A percentile compares a stretch with the other conserved stretches of the same genome.
Evolutionary conservation across 2,329 filamentous ascomycete genomes (phyloP).

Genomic region (Sordariomycetes sp.): DNA sequence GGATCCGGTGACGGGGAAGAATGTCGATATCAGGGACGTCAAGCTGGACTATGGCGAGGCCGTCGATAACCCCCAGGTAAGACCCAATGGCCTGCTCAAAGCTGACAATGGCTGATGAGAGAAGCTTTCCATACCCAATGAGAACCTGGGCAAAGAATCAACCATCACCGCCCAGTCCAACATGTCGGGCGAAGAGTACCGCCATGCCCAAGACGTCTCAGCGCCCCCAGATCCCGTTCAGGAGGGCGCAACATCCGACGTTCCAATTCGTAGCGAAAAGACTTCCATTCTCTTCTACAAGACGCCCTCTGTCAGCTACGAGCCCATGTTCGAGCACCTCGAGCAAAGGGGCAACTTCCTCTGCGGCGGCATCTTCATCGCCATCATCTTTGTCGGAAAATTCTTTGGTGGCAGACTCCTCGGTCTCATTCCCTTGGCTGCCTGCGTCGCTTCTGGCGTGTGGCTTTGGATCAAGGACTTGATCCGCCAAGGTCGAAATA

Average conservation of each 20-base stretch:
- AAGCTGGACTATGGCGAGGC: slow-evolving; percentile 59
- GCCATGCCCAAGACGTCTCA: slow-evolving; percentile 76
- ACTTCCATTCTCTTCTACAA: slow-evolving; percentile 95
- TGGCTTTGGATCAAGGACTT: slow-evolving; percentile 88
- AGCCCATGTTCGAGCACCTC: slow-evolving; percentile 72
- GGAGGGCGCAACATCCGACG: slow-evolving; percentile 77
- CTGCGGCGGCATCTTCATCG: slow-evolving; percentile 60
- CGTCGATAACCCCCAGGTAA: slow-evolving; percentile 63
- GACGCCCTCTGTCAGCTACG: slow-evolving; percentile 80
- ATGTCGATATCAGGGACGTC: slow-evolving; percentile 80
- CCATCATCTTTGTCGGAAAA: slow-evolving; percentile 68
- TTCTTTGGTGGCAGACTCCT: slow-evolving; percentile 70
- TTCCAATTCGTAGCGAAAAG: slow-evolving; percentile 92
- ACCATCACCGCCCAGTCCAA: slow-evolving; percentile 60
- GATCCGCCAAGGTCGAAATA: slow-evolving; percentile 68
- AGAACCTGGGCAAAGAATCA: slow-evolving; percentile 70
- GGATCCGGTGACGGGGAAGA: slow-evolving; percentile 78
- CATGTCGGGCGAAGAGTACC: slow-evolving; percentile 73
- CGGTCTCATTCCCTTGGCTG: slow-evolving; percentile 65
- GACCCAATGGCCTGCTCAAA: slow-evolving; percentile 4
- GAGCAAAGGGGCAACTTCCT: slow-evolving; percentile 68
- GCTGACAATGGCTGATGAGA: background rate
- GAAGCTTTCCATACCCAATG: slow-evolving; percentile 77
- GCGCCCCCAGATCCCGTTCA: slow-evolving; percentile 83
- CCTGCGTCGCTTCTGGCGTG: slow-evolving; percentile 66